Evolutionary conservation across 768 basidiomycete species (phyloP).

Genomic region (Boletus tylopilopsis): DNA sequence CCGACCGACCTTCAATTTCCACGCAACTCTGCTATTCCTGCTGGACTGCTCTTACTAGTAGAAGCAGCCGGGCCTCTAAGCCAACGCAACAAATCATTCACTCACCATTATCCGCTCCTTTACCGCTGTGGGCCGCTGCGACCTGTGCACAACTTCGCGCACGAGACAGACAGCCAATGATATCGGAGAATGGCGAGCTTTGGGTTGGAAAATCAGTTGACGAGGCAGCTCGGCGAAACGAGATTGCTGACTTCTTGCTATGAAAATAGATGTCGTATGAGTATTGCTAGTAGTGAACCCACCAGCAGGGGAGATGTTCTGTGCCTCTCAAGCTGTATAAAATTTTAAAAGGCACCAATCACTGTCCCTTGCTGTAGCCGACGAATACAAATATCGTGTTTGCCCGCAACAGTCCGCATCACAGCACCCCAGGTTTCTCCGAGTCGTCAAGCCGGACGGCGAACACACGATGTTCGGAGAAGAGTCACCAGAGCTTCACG

Average conservation of each 20-base stretch:
- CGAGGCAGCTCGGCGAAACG: constrained; percentile 34
- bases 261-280: constrained; percentile 13
- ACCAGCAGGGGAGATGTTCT: not conserved
- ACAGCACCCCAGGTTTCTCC: not conserved
- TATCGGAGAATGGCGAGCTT: constrained; percentile 23
- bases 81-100: constrained; percentile 4
- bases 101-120: constrained; percentile 14
- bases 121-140: constrained; percentile 35
- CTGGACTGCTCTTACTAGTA: constrained; percentile 57
- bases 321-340: too few relatives aligned
- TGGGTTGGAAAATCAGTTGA: constrained; percentile 31
- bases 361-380: constrained; percentile 21
- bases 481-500: constrained; percentile 20
- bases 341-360: too few relatives aligned
- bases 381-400: constrained; percentile 29
- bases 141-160: not conserved
- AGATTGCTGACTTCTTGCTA: constrained; percentile 40
- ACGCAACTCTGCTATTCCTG: constrained; percentile 60
- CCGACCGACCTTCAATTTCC: constrained; percentile 30
- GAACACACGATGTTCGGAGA: constrained; percentile 25
- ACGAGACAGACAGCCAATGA: not conserved
- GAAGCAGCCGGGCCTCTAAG: constrained; percentile 42
- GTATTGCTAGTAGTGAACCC: too few relatives aligned
- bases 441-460: not conserved
- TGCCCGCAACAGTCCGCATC: not conserved